phyloP scores from a whole-genome alignment of 2,329 filamentous ascomycete genomes.

The Xylaria sp. region DNA sequence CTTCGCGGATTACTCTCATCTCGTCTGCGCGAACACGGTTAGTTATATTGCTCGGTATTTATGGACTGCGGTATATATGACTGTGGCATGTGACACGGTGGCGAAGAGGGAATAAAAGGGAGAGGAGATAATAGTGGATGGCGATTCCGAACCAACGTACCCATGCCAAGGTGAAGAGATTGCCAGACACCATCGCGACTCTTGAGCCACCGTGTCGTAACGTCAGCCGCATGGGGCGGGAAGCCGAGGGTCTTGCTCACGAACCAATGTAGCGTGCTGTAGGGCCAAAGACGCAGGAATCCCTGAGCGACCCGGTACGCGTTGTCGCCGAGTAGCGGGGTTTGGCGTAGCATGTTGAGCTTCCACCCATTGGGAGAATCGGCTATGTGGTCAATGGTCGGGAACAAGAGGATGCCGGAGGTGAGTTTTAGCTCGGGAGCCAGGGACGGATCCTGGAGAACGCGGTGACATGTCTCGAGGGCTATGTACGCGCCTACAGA shows the following conservation, averaged over 20 bases:
- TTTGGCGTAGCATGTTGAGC: constrained; percentile 57
- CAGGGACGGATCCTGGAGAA: constrained; percentile 54
- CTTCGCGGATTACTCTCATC: constrained; percentile 68
- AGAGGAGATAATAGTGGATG: background rate
- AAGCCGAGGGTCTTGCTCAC: constrained; percentile 60
- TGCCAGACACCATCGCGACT: constrained; percentile 70
- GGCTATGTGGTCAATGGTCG: constrained; percentile 78
- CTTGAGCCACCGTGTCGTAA: constrained; percentile 65
- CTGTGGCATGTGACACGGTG: background rate
- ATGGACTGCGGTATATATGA: background rate
- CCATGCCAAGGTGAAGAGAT: constrained; percentile 67
- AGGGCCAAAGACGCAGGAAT: constrained; percentile 58
- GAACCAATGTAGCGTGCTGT: constrained; percentile 55
- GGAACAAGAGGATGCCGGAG: constrained; percentile 75
- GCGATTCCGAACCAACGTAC: constrained; percentile 17
- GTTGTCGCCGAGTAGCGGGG: constrained; percentile 56
- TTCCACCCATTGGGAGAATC: constrained; percentile 69
- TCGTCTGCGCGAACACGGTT: constrained; percentile 55
- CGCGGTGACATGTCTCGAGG: constrained; percentile 73
- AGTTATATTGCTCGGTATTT: constrained; percentile 7
- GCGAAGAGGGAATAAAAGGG: background rate
- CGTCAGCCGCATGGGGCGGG: constrained; percentile 59
- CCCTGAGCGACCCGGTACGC: constrained; percentile 56
- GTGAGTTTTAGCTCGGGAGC: constrained; percentile 57
- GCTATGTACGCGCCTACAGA: constrained; percentile 79